Base-by-base conservation (phyloP, 139 green algal genomes). In the Chlorella vulgaris region DNA sequence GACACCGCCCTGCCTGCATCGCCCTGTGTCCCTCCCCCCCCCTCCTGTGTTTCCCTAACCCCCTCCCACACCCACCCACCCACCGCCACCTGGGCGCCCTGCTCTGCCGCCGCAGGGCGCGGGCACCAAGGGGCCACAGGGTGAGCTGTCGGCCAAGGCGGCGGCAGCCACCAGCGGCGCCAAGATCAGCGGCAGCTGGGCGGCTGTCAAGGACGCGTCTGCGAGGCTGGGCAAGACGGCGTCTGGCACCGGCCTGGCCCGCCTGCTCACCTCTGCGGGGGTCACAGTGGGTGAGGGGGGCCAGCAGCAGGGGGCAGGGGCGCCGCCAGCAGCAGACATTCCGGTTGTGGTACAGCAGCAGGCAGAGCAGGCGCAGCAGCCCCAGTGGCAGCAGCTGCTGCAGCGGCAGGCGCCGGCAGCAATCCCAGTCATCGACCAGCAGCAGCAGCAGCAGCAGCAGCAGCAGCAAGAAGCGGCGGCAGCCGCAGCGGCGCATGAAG, bases 361-460 rank as follows among this genome's bases (percentile, higher is more conserved):
- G 51, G 38, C 35, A 5, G 28, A 15, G 58, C 58, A 29, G 74
- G 13, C 5, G 26, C 5, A 33, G 38, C 36, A n/a, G 58, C 39
- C 13, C 35, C 53, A 21, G 6, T 7, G 38, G 74, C 15, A 7
- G 31, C 71, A 79, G 33, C 51, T 43, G 50, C 58, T 69, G 39
- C 15, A 39, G n/a, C 38, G n/a, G 39, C 60, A 58, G 62, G 31
- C 15, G 19, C 76, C 76, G 18, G 40, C 29, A 7, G 19, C 19
- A 13, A 82, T 82, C 76, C 76, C 62, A 0, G 43, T 82, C 7
- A 74, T 82, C 22, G 76, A 39, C 21, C 42, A n/a, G 42, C n/a
- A 76, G 42, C n/a, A 63, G 42, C 69, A 55, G 39, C 22, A 2
- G 24, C 39, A 35, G 28, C 22, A 74, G 73, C 10, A 53, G 38